A percentile compares a stretch with the other conserved stretches of the same genome.
Conservation (phyloP, 805 yeast species). For the Spathaspora sp. region DNA sequence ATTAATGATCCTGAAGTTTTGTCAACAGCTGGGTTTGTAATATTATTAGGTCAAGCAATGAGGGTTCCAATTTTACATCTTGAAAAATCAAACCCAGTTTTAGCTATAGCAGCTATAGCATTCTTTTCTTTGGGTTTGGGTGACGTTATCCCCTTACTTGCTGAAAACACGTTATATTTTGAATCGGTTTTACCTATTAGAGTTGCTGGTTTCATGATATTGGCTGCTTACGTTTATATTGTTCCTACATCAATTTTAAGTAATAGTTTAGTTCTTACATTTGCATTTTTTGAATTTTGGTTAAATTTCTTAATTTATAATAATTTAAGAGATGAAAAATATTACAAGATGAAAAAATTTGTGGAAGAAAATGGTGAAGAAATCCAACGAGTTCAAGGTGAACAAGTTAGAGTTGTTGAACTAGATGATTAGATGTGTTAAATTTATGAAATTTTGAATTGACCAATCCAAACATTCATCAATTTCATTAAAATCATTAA, state of each 20-base stretch:
- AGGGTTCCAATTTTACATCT: constrained; percentile 33
- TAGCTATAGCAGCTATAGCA: constrained; percentile 48
- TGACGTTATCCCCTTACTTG: constrained; percentile 60
- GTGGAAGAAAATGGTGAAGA: constrained; percentile 37
- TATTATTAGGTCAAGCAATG: constrained; percentile 62
- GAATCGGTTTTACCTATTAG: constrained; percentile 60
- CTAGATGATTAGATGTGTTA: constrained; percentile 7
- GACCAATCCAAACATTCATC: constrained; percentile 59
- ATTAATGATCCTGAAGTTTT: constrained; percentile 46
- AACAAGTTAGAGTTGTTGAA: constrained; percentile 29
- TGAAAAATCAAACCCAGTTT: constrained; percentile 37
- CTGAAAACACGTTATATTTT: constrained; percentile 47
- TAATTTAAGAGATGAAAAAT: constrained; percentile 62
- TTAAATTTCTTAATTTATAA: constrained; percentile 58
- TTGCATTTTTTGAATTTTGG: constrained; percentile 67
- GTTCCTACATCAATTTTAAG: constrained; percentile 46
- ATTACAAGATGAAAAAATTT: constrained; percentile 42
- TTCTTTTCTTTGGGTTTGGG: constrained; percentile 41
- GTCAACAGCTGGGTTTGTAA: constrained; percentile 41
- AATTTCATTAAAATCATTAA: constrained; percentile 49
- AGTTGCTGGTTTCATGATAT: constrained; percentile 43
- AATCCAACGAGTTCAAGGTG: constrained; percentile 25
- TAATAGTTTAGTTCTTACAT: constrained; percentile 59
- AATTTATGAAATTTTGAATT: constrained; percentile 28
- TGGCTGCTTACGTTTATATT: constrained; percentile 49